Evolutionary conservation across 495 filamentous ascomycete species (phyloP), one percentile per base, ranked within the genome.

Genomic region (Tuber umbilicatum): DNA sequence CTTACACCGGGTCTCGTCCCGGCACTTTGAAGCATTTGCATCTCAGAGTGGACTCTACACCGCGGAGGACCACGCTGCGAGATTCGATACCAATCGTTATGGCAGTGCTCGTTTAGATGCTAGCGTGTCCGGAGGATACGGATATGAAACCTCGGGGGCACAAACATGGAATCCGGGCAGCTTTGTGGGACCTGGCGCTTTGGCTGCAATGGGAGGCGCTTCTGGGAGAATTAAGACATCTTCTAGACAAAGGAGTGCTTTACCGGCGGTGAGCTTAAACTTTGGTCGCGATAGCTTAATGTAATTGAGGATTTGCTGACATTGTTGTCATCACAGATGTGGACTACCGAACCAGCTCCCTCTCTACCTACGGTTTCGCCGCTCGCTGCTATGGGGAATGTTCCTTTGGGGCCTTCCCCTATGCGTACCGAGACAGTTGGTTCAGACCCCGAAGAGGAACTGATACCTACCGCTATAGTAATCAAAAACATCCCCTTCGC

Each of bases 401-500:
- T 85, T 47, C 83, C 86, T 19, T 84, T 89, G 40, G 86, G 86
- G 60, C 83, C 83, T 76, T 84, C 83, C 42, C 86, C 86, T 17
- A 86, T 90, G 83, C 88, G 88, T 42, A 81, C 82, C 12, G 85
- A 88, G 35, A 83, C 82, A 67, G 79, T 86, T 69, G 84, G 86
- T 31, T 85, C 87, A 69, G 83, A 84, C 42, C 84, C 83, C 27
- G 91, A 90, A 76, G 93, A 92, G 75, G 94, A 97, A 85, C 87
- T 99, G 75, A 99, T 99, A 75, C 95, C 95, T 23, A 99, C 95
- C 3, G 95, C 95, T 45, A 98, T 99, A 77, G 95, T 99, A 70
- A 98, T 99, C 86, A 99, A 99, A 86, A 99, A 99, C 81, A 99
- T 99, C 70, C 95, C 96, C 3, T 99, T 99, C 82, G 95, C 95